These are phyloP conservation scores for Gaeumannomyces sp. DNA, from an alignment of 2,329 filamentous ascomycete species.

Conservation along the genomic window DNA sequence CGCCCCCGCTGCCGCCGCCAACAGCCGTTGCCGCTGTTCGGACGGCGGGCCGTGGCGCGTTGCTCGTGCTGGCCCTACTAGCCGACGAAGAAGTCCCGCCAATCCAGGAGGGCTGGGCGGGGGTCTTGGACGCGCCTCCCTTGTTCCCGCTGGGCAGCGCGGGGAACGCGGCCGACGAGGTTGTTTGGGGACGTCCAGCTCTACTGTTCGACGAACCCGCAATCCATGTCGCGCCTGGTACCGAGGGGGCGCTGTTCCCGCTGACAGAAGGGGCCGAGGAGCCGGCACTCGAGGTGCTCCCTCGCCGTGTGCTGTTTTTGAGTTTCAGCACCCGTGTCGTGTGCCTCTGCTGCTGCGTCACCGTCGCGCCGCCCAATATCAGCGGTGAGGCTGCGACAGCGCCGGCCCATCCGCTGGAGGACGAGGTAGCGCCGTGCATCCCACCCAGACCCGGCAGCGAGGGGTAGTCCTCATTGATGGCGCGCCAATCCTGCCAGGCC, in stretches of 20 bases:
- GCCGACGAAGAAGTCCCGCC: constrained; percentile 11
- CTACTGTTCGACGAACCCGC: constrained; percentile 14
- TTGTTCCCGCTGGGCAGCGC: constrained; percentile 29
- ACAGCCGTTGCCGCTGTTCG: not conserved
- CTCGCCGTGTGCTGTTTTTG: constrained; percentile 50
- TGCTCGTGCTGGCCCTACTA: not conserved
- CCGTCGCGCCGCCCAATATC: constrained; percentile 33
- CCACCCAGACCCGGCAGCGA: constrained; percentile 72
- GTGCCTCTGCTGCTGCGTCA: constrained; percentile 37
- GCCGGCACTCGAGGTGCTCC: constrained; percentile 23
- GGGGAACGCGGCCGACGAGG: constrained; percentile 34
- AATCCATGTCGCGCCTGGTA: constrained; percentile 18
- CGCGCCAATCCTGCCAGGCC: constrained; percentile 92
- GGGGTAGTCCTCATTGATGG: constrained; percentile 93
- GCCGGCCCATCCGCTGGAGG: constrained; percentile 52
- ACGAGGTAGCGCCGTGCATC: constrained; percentile 54
- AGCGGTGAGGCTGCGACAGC: constrained; percentile 57
- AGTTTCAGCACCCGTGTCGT: constrained; percentile 51
- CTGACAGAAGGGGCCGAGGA: constrained; percentile 1
- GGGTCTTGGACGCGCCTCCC: constrained; percentile 5
- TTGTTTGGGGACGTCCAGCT: constrained; percentile 7
- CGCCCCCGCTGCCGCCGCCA: not conserved
- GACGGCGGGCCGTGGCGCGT: not conserved
- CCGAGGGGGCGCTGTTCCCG: constrained; percentile 21
- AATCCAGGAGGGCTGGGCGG: constrained; percentile 18